A percentile compares a stretch with the other conserved stretches of the same genome.
Evolutionary conservation across 2,329 filamentous ascomycete species (phyloP).

Genomic region (Pyrenophora tritici-repentis): DNA sequence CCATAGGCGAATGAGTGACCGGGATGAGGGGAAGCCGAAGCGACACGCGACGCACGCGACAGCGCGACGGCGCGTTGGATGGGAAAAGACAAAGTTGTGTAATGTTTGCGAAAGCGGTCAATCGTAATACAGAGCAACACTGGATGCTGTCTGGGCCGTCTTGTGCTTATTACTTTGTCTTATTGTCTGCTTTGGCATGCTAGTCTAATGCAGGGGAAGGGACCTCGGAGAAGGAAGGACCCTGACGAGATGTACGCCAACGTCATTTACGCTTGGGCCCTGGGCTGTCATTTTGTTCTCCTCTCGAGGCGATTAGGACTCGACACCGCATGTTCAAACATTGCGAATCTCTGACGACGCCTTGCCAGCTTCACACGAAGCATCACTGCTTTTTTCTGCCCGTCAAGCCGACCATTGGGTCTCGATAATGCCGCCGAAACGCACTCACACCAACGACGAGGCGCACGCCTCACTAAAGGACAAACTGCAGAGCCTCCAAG

Average conservation of each 20-base stretch:
- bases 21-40: conserved; percentile 17
- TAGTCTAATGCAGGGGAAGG: conserved; percentile 12
- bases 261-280: conserved; percentile 21
- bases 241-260: conserved; percentile 16
- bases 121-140: too few relatives aligned
- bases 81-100: neutral
- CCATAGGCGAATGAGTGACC: conserved; percentile 9
- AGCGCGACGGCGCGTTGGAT: neutral
- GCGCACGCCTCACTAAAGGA: conserved; percentile 47
- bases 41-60: conserved; percentile 15
- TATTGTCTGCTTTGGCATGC: neutral
- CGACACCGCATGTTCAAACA: conserved; percentile 9
- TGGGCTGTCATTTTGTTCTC: conserved; percentile 17
- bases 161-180: too few relatives aligned
- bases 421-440: conserved; percentile 46
- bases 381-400: neutral
- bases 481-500: conserved; percentile 49
- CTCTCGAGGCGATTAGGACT: conserved; percentile 11
- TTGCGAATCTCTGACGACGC: conserved; percentile 1
- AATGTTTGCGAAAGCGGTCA: too few relatives aligned
- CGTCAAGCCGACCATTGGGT: conserved; percentile 3
- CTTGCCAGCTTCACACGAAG: conserved; percentile 1
- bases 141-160: too few relatives aligned
- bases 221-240: conserved; percentile 8
- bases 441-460: conserved; percentile 44